Evolutionary conservation across 768 basidiomycete species (phyloP), one percentile per base, ranked within the genome.

Genomic region (Pleurotus sapidus): DNA sequence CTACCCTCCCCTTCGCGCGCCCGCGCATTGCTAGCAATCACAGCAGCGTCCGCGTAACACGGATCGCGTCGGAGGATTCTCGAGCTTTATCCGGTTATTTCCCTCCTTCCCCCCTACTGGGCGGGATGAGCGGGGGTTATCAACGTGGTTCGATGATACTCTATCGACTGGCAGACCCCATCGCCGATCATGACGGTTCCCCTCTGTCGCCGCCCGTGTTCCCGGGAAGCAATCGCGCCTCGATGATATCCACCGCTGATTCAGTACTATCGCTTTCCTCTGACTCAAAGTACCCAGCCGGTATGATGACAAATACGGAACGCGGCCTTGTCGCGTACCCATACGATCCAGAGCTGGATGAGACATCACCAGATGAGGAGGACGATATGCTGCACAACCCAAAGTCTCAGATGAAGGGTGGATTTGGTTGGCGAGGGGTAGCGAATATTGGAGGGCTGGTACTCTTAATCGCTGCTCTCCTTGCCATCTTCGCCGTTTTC

Each of bases 401-500:
- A 4, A 66, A 69, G 38, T 46, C 68, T n/a, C 68, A 66, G 17
- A 54, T 65, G 34, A 63, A 63, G 34, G 59, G 61, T 45, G 62
- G 56, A 6, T 18, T 71, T 46, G 67, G 72, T 3, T 64, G 61
- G 64, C 67, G 73, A 25, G 67, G 71, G 4, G 42, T 88, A 24
- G 64, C 79, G 60, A 95, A 94, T 71, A 64, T 93, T 40, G 72
- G 81, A 30, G 80, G 86, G 53, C 73, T 96, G 38, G 9, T 87
- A 27, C 5, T 87, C 17, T 76, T 95, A 60, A 69, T 89, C 18
- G 20, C 67, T 8, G 79, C 74, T 1, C 70, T 95, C 55, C 67
- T 95, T 55, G 68, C 68, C 18, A 75, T 96, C 3, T 96, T 95
- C 67, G 83, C 90, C 49, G 80, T 83, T 24, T 94, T 89, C 64